These are phyloP conservation scores for Mycena citricolor DNA, from an alignment of 1,284 basidiomycete genomes.

Conservation along the genomic window DNA sequence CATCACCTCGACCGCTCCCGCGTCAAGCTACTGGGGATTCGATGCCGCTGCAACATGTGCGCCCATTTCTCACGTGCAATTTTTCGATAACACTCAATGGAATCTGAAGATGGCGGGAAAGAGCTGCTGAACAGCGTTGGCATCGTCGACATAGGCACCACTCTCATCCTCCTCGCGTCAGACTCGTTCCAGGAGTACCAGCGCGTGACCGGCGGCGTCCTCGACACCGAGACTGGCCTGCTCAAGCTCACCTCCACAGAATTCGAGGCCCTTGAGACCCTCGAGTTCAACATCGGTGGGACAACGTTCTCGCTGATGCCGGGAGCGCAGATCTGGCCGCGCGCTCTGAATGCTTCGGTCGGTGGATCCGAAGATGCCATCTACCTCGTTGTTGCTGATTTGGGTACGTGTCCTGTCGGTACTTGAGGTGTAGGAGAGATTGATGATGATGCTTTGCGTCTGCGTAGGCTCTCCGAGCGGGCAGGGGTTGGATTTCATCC, in stretches of 20 bases:
- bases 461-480: background rate
- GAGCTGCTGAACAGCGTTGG: too few species aligned
- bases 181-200: background rate
- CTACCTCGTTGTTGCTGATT: constrained; percentile 7
- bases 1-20: constrained; percentile 13
- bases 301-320: constrained; percentile 22
- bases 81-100: too few species aligned
- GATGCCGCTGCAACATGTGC: too few species aligned
- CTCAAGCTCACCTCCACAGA: constrained; percentile 34
- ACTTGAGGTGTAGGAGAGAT: too few species aligned
- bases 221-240: constrained; percentile 38
- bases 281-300: constrained; percentile 37
- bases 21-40: constrained; percentile 9
- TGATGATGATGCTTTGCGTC: too few species aligned
- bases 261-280: constrained; percentile 33
- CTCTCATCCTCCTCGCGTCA: background rate
- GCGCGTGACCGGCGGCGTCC: constrained; percentile 32
- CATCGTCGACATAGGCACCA: too few species aligned
- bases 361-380: constrained; percentile 1
- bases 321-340: constrained; percentile 10
- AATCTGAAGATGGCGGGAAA: too few species aligned
- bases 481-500: constrained; percentile 6
- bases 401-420: too few species aligned
- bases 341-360: constrained; percentile 1
- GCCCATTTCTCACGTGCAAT: too few species aligned